Evolutionary conservation across 352 stramenopile genomes (phyloP).

Genomic region (Pythium rhizo-oryzae): DNA sequence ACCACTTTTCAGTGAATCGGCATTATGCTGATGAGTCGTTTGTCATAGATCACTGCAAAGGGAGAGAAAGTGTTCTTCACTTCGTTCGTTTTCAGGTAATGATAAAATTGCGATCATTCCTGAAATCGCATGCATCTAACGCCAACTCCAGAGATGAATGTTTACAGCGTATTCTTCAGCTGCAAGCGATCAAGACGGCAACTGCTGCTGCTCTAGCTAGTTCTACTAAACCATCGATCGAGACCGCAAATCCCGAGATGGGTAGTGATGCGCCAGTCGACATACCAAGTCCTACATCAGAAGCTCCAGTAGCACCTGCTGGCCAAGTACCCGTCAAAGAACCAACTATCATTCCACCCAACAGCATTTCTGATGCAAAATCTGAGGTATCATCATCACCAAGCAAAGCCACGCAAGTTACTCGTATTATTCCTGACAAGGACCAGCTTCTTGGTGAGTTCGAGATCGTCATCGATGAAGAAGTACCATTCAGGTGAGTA

Average conservation of each 20-base stretch:
- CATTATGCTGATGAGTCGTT: not conserved
- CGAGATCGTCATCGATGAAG: conserved; percentile 74
- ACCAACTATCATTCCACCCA: not conserved
- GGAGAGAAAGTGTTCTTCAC: conserved; percentile 80
- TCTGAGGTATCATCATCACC: not conserved
- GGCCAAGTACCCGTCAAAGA: not conserved
- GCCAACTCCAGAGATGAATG: conserved; percentile 70
- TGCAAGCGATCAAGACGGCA: conserved; percentile 76
- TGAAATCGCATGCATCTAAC: not conserved
- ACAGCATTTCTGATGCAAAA: not conserved
- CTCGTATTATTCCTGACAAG: conserved; percentile 39
- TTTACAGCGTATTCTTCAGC: conserved; percentile 74
- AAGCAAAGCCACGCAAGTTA: not conserved
- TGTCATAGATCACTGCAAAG: conserved; percentile 56
- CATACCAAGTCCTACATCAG: conserved; percentile 24
- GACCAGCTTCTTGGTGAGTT: conserved; percentile 68
- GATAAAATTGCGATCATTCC: not conserved
- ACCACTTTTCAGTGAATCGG: not conserved
- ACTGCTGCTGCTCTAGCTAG: conserved; percentile 58
- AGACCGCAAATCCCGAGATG: conserved; percentile 1
- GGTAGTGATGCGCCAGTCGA: conserved; percentile 6
- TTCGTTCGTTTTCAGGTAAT: conserved; percentile 82
- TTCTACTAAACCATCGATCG: conserved; percentile 7
- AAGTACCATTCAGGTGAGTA: conserved; percentile 67
- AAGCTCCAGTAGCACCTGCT: conserved; percentile 5